Conservation (phyloP, 78 protist species). For the Dictyostelium firmibasis region DNA sequence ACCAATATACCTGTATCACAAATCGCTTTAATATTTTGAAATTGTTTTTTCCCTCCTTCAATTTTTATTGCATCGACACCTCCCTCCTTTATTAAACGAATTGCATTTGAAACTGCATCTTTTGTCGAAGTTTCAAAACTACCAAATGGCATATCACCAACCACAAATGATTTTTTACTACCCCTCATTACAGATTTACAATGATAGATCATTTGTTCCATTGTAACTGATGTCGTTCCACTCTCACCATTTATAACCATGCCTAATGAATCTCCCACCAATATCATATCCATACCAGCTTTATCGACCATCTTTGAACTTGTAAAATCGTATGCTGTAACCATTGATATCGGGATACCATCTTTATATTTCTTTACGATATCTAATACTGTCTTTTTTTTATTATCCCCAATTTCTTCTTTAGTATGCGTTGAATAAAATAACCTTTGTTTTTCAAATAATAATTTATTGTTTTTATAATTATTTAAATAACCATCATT, state of each 20-base stretch:
- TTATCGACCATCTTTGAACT: slow-evolving; percentile 78
- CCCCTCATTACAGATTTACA: slow-evolving; percentile 90
- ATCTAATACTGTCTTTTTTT: slow-evolving; percentile 71
- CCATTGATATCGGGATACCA: slow-evolving; percentile 82
- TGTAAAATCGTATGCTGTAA: slow-evolving; percentile 91
- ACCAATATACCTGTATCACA: slow-evolving; percentile 93
- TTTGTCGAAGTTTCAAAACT: slow-evolving; percentile 75
- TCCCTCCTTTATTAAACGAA: slow-evolving; percentile 88
- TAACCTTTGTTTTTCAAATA: not conserved
- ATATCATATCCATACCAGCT: slow-evolving; percentile 75
- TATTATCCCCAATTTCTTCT: not conserved
- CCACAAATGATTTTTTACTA: slow-evolving; percentile 64
- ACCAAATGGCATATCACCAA: slow-evolving; percentile 98
- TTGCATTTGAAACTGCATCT: slow-evolving; percentile 90
- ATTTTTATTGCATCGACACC: slow-evolving; percentile 92
- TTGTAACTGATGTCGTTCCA: slow-evolving; percentile 88
- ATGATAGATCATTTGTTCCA: slow-evolving; percentile 93
- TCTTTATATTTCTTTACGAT: slow-evolving; percentile 67
- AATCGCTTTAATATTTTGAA: slow-evolving; percentile 47
- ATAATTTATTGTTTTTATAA: not conserved
- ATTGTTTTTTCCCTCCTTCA: slow-evolving; percentile 91
- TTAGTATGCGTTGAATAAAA: slow-evolving; percentile 47
- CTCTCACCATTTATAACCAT: slow-evolving; percentile 93
- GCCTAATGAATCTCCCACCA: slow-evolving; percentile 93
- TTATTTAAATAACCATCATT: too few relatives aligned